A percentile compares a stretch with the other conserved stretches of the same genome.
Conservation (phyloP, 352 stramenopile genomes). For the Phytophthora podocarpi region DNA sequence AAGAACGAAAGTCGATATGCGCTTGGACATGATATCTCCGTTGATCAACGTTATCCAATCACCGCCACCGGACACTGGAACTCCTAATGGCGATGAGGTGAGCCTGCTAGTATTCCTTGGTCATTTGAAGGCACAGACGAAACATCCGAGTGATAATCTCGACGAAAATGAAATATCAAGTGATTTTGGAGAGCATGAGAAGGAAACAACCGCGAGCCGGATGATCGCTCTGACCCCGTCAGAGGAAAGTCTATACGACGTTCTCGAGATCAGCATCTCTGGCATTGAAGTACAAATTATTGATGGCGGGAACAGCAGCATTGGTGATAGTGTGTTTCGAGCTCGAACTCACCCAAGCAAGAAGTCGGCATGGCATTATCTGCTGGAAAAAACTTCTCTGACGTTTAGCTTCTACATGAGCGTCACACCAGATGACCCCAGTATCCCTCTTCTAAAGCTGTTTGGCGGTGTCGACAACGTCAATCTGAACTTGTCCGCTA, state of each 20-base stretch:
- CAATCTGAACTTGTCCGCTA: slow-evolving; percentile 70
- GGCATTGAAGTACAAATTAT: slow-evolving; percentile 81
- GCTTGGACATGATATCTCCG: slow-evolving; percentile 82
- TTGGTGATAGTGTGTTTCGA: slow-evolving; percentile 25
- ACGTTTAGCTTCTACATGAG: slow-evolving; percentile 79
- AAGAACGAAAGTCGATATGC: slow-evolving; percentile 74
- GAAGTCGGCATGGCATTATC: slow-evolving; percentile 52
- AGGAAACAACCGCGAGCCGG: slow-evolving; percentile 8
- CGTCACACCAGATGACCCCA: slow-evolving; percentile 77
- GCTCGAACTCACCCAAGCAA: slow-evolving; percentile 14
- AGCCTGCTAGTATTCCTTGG: slow-evolving; percentile 77
- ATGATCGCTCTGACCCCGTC: slow-evolving; percentile 23
- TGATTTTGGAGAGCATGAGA: slow-evolving; percentile 1
- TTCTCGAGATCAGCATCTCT: slow-evolving; percentile 77
- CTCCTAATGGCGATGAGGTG: slow-evolving; percentile 36
- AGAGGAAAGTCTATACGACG: slow-evolving; percentile 72
- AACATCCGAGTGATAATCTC: slow-evolving; percentile 33
- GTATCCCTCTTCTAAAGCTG: slow-evolving; percentile 78
- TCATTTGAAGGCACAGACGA: slow-evolving; percentile 72
- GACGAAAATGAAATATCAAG: slow-evolving; percentile 14
- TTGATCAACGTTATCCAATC: slow-evolving; percentile 77
- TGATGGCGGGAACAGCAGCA: slow-evolving; percentile 22
- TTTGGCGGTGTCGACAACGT: slow-evolving; percentile 74
- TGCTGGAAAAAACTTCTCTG: slow-evolving; percentile 80
- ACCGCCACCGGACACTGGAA: slow-evolving; percentile 23